phyloP scores from a whole-genome alignment of 768 basidiomycete genomes.

The Crepidotus variabilis region DNA sequence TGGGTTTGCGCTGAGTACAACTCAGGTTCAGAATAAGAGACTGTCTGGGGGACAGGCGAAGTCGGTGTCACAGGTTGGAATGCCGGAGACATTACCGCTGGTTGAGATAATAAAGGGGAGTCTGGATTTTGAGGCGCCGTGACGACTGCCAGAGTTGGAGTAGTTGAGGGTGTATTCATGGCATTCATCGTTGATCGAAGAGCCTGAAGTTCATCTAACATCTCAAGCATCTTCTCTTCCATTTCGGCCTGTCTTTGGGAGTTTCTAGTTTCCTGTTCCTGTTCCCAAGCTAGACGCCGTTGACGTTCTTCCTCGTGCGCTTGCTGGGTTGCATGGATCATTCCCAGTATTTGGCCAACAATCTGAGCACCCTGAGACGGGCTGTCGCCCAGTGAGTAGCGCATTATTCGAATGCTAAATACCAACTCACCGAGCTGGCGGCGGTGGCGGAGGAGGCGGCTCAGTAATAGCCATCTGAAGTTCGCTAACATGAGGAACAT shows the following conservation, averaged over 20 bases:
- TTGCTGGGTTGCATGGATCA: conserved; percentile 52
- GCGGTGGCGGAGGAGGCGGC: conserved; percentile 30
- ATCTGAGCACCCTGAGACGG: conserved; percentile 13
- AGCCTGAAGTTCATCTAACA: conserved; percentile 18
- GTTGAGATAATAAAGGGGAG: conserved; percentile 28
- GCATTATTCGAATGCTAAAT: not conserved
- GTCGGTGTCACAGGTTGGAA: conserved; percentile 29
- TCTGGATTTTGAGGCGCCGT: conserved; percentile 25
- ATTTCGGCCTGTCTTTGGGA: conserved; percentile 53
- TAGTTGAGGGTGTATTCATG: conserved; percentile 7
- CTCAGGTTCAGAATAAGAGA: not conserved
- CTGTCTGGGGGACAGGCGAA: conserved; percentile 31
- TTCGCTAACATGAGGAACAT: conserved; percentile 60
- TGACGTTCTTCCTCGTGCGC: conserved; percentile 58
- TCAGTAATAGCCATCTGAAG: conserved; percentile 59
- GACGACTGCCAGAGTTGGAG: conserved; percentile 12
- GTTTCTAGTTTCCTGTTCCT: conserved; percentile 61
- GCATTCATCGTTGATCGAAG: conserved; percentile 26
- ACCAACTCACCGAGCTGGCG: conserved; percentile 34
- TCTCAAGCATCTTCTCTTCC: conserved; percentile 45
- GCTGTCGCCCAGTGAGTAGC: conserved; percentile 2
- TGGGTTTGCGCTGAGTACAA: conserved; percentile 20
- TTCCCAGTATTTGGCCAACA: conserved; percentile 58
- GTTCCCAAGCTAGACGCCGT: conserved; percentile 64
- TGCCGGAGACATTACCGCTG: conserved; percentile 13